Evolutionary conservation across 306 rosid genomes (phyloP).

Genomic region (Trifolium subterraneum): DNA sequence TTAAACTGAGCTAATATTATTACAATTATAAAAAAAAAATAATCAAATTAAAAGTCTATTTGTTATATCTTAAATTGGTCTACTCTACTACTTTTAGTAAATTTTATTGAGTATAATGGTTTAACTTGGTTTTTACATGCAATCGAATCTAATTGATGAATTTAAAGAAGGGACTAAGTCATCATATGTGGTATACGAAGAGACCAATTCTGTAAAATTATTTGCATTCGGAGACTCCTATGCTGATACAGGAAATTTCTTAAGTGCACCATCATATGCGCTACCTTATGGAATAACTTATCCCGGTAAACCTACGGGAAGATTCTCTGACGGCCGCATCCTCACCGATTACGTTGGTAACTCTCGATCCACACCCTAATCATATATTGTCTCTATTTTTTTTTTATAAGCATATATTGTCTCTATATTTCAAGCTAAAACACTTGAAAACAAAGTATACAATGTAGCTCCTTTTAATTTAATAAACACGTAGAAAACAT

Average conservation of each 20-base stretch:
- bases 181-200: background rate
- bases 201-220: conserved; percentile 18
- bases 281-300: conserved; percentile 55
- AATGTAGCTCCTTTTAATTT: too few species aligned
- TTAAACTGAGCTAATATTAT: background rate
- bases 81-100: too few species aligned
- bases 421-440: too few species aligned
- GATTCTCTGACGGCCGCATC: conserved; percentile 60
- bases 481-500: too few species aligned
- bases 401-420: too few species aligned
- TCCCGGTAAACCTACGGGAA: conserved; percentile 62
- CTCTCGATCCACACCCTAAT: too few species aligned
- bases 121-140: background rate
- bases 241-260: conserved; percentile 59
- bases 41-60: too few species aligned
- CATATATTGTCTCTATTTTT: too few species aligned
- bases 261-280: conserved; percentile 40
- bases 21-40: too few species aligned
- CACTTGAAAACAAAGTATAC: too few species aligned
- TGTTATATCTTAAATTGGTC: too few species aligned
- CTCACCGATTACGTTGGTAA: conserved; percentile 66
- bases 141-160: background rate
- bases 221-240: conserved; percentile 70
- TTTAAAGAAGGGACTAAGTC: conserved; percentile 37
- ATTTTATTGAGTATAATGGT: background rate